Evolutionary conservation across 371 early-diverging fungal genomes (phyloP).

Genomic region (Actinomortierella wolfii): DNA sequence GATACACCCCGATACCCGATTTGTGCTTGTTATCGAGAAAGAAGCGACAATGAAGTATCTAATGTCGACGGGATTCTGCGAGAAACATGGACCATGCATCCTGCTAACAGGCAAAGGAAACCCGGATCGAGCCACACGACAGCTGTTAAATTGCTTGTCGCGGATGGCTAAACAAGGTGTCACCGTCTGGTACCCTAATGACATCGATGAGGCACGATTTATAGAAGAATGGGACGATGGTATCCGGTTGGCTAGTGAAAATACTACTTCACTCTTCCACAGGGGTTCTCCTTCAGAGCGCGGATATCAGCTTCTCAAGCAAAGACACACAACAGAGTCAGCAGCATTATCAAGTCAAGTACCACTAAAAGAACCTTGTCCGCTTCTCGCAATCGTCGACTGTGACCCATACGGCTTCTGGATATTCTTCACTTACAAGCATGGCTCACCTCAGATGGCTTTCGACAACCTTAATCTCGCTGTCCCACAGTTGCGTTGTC

Average conservation of each 20-base stretch:
- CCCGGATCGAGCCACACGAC: constrained; percentile 22
- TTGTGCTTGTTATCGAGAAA: constrained; percentile 34
- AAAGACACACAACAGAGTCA: no score
- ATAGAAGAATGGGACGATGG: no score
- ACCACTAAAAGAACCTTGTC: background rate
- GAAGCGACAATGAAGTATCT: constrained; percentile 28
- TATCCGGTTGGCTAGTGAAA: no score
- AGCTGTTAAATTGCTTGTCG: constrained; percentile 11
- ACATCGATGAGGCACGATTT: no score
- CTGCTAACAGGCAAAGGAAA: constrained; percentile 36
- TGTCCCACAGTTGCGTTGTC: constrained; percentile 9
- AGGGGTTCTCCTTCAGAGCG: no score
- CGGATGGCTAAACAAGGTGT: constrained; percentile 20
- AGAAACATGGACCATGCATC: constrained; percentile 28
- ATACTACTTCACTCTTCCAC: no score
- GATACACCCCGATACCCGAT: constrained; percentile 23
- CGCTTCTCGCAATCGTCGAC: constrained; percentile 28
- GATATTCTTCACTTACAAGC: constrained; percentile 24
- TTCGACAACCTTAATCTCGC: constrained; percentile 37
- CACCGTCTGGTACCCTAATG: no score
- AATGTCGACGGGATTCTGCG: constrained; percentile 21
- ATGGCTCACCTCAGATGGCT: constrained; percentile 23
- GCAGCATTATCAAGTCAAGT: background rate
- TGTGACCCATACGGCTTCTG: constrained; percentile 37
- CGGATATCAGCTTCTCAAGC: no score